Percentiles rank a stretch among this genome's conserved stretches.
Conservation (phyloP, 306 rosid genomes). For the Vigna unguiculata region DNA sequence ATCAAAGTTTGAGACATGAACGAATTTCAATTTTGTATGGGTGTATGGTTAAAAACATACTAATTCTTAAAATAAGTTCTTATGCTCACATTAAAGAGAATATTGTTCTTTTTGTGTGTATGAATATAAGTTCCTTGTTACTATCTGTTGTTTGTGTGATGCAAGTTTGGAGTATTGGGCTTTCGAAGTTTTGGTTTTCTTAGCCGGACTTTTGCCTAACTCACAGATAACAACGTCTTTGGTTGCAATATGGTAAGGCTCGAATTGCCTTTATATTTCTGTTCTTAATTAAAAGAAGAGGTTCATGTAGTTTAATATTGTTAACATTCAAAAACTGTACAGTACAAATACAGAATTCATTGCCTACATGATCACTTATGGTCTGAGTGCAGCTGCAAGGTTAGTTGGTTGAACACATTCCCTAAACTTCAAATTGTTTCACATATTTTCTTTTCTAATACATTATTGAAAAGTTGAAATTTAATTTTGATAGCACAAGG, state of each 20-base stretch:
- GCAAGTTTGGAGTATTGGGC: slow-evolving; percentile 94
- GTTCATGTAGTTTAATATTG: neutral
- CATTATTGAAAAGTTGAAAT: slow-evolving; percentile 14
- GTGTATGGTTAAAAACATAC: too few species aligned
- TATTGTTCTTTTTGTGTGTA: too few species aligned
- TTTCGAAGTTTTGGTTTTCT: slow-evolving; percentile 79
- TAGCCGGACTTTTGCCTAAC: slow-evolving; percentile 80
- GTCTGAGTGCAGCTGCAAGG: slow-evolving; percentile 93
- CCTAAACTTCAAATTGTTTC: neutral
- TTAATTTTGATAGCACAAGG: slow-evolving; percentile 65
- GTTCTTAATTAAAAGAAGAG: neutral
- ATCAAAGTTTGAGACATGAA: too few species aligned
- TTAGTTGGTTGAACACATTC: slow-evolving; percentile 39
- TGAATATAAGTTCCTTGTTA: neutral
- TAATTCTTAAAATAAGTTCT: too few species aligned
- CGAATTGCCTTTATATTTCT: slow-evolving; percentile 25
- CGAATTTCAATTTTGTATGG: too few species aligned
- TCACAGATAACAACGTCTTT: slow-evolving; percentile 71
- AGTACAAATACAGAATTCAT: slow-evolving; percentile 76
- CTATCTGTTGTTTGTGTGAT: slow-evolving; percentile 31
- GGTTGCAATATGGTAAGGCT: slow-evolving; percentile 81
- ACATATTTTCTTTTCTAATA: slow-evolving; percentile 9
- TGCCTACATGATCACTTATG: slow-evolving; percentile 73
- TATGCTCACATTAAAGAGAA: too few species aligned
- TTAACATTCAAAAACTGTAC: slow-evolving; percentile 33